These are phyloP conservation scores for Tricholomella constricta DNA, from an alignment of 768 basidiomycete genomes.

Conservation along the genomic window DNA sequence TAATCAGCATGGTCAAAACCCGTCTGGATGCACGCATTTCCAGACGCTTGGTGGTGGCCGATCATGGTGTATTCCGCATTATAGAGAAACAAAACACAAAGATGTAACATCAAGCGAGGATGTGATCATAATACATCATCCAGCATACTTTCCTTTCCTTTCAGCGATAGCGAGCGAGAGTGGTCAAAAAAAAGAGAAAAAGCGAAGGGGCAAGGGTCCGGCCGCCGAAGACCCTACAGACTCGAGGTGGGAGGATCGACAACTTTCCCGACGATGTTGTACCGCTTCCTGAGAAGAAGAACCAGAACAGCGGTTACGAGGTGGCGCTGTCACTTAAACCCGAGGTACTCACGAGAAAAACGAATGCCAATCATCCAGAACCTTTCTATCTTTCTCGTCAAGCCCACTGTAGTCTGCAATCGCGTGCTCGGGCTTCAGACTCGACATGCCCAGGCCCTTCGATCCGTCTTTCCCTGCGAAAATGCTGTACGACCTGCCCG, in stretches of 20 bases:
- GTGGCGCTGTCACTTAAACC: background rate
- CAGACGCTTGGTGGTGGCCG: background rate
- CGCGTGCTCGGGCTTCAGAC: conserved; percentile 83
- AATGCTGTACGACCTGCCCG: conserved; percentile 73
- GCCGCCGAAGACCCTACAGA: conserved; percentile 5
- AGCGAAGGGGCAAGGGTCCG: background rate
- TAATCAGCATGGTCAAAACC: too few species aligned
- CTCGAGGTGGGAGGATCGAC: conserved; percentile 40
- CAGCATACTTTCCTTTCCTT: background rate
- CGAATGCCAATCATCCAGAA: conserved; percentile 84
- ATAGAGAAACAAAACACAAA: conserved; percentile 2
- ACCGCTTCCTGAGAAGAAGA: conserved; percentile 63
- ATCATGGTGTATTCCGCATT: background rate
- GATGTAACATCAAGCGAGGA: background rate
- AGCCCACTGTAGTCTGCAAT: conserved; percentile 83
- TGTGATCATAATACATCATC: background rate
- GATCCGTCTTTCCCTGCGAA: conserved; percentile 97
- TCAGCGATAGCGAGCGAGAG: background rate
- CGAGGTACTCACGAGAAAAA: conserved; percentile 76
- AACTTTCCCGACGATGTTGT: conserved; percentile 84
- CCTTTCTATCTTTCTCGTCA: conserved; percentile 70
- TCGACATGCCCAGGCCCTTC: conserved; percentile 86
- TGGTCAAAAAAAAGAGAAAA: background rate
- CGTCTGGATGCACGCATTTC: background rate
- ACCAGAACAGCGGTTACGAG: background rate